These are phyloP conservation scores for Naganishia liquefaciens DNA, from an alignment of 1,284 basidiomycete genomes.

Conservation along the genomic window DNA sequence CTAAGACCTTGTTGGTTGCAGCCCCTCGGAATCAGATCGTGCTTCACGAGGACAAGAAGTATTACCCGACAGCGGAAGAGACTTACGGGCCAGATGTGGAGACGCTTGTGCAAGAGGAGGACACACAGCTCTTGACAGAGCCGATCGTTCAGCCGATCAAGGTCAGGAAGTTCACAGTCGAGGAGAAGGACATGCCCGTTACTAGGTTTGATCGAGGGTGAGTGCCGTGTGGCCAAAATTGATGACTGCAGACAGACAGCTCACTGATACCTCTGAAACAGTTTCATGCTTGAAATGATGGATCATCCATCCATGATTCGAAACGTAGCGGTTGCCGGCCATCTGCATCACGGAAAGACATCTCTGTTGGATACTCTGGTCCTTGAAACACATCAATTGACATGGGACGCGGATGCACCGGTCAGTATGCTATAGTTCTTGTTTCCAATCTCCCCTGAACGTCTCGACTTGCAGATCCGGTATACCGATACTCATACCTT, in stretches of 20 bases:
- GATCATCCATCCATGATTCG: constrained; percentile 91
- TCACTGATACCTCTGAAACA: constrained; percentile 45
- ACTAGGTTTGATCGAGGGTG: constrained; percentile 92
- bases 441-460: constrained; percentile 36
- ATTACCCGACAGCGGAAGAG: constrained; percentile 89
- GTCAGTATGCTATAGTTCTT: constrained; percentile 57
- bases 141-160: constrained; percentile 96
- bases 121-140: constrained; percentile 89
- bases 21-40: constrained; percentile 70
- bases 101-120: constrained; percentile 97
- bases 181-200: constrained; percentile 89
- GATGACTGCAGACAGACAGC: background rate
- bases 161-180: constrained; percentile 83
- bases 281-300: constrained; percentile 90
- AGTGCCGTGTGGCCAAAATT: constrained; percentile 44
- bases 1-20: constrained; percentile 1
- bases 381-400: constrained; percentile 91
- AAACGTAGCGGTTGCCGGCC: constrained; percentile 91
- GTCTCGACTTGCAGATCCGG: constrained; percentile 61
- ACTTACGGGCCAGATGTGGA: constrained; percentile 94
- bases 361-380: constrained; percentile 95
- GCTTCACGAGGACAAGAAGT: constrained; percentile 96
- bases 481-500: constrained; percentile 96
- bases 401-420: constrained; percentile 85
- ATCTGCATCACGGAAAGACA: constrained; percentile 97